Conservation (phyloP, 331 rosid species). For the Arachis monticola region DNA sequence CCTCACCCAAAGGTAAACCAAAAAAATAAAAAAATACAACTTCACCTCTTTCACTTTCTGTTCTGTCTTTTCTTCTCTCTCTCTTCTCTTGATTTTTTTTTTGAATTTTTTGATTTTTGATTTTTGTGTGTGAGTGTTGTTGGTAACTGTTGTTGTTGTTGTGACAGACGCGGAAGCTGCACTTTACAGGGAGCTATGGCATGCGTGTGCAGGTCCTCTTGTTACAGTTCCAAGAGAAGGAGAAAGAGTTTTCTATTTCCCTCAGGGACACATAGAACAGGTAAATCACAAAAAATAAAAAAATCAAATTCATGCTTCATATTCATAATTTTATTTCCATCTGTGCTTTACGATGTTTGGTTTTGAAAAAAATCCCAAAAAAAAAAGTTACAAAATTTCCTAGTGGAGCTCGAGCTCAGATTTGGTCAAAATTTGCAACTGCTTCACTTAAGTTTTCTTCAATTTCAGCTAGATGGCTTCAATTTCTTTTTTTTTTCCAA, state of each 20-base stretch:
- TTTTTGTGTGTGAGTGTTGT: too few species aligned
- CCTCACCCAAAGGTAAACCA: slow-evolving; percentile 46
- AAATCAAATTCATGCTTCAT: neutral
- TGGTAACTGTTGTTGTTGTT: neutral
- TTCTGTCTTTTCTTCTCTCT: neutral
- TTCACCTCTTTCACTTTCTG: neutral
- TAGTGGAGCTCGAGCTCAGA: slow-evolving; percentile 10
- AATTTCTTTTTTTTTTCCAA: neutral
- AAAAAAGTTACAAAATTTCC: neutral
- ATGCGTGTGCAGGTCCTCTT: slow-evolving; percentile 93
- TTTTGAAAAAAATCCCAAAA: neutral
- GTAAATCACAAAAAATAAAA: slow-evolving; percentile 30
- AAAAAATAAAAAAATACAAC: neutral
- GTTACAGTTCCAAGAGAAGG: slow-evolving; percentile 76
- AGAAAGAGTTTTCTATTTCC: slow-evolving; percentile 81
- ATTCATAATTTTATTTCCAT: neutral
- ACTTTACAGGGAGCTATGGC: slow-evolving; percentile 88
- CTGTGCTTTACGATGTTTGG: neutral
- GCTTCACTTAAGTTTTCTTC: neutral
- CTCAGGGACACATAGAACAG: slow-evolving; percentile 95
- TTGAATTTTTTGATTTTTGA: neutral
- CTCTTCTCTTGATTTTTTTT: neutral
- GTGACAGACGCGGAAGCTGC: slow-evolving; percentile 69
- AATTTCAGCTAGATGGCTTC: neutral
- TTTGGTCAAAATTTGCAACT: neutral